phyloP scores from a whole-genome alignment of 1,139 yeast genomes.

The Pichia sp. region DNA sequence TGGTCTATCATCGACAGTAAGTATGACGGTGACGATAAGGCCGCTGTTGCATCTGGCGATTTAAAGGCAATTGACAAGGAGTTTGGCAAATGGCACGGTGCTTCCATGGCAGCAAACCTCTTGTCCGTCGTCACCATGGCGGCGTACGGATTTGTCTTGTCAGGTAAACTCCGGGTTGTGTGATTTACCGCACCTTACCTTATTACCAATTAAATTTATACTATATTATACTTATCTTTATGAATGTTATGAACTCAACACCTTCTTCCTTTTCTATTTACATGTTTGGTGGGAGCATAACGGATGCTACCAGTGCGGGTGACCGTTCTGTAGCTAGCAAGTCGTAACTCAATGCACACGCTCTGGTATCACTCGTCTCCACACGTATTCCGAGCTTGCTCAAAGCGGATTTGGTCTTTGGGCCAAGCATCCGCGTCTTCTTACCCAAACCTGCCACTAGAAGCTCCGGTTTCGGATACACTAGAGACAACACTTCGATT shows the following conservation, averaged over 20 bases:
- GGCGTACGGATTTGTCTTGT: conserved; percentile 61
- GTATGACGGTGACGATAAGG: conserved; percentile 43
- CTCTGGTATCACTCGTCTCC: conserved; percentile 59
- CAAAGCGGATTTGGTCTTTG: conserved; percentile 42
- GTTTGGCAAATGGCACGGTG: conserved; percentile 71
- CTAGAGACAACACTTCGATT: conserved; percentile 45
- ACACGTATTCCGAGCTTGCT: conserved; percentile 57
- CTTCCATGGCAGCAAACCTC: conserved; percentile 62
- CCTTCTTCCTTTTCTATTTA: conserved; percentile 24
- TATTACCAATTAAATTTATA: background rate
- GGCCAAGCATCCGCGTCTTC: conserved; percentile 55
- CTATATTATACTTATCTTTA: background rate
- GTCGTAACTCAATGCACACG: conserved; percentile 69
- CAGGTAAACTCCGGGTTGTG: conserved; percentile 25
- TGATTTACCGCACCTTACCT: background rate
- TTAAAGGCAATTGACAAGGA: conserved; percentile 50
- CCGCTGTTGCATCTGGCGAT: conserved; percentile 42
- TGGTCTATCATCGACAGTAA: conserved; percentile 39
- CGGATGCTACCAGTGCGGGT: conserved; percentile 62
- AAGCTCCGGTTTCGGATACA: conserved; percentile 76
- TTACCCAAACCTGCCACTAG: conserved; percentile 65
- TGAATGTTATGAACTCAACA: too few species aligned
- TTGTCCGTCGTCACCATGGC: conserved; percentile 53
- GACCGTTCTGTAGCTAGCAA: conserved; percentile 68
- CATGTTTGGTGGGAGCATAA: conserved; percentile 64